These are phyloP conservation scores for Boletus mariae DNA, from an alignment of 1,284 basidiomycete genomes.

Conservation along the genomic window DNA sequence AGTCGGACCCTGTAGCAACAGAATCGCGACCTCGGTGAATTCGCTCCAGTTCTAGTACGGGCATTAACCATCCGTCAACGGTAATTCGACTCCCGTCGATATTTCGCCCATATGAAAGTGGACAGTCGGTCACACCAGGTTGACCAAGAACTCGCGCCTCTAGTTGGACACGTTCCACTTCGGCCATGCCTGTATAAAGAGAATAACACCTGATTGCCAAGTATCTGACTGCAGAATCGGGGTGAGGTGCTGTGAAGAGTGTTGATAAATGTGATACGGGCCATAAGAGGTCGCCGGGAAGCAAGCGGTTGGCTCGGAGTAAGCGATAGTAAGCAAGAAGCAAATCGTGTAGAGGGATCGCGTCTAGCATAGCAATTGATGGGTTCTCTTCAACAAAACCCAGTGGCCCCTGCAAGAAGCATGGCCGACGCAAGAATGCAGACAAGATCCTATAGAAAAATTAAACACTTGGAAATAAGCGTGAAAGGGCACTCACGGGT, in stretches of 20 bases:
- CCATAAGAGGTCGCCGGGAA: constrained; percentile 66
- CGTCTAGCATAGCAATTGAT: constrained; percentile 36
- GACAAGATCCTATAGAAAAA: constrained; percentile 45
- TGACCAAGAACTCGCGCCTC: constrained; percentile 63
- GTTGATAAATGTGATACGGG: constrained; percentile 54
- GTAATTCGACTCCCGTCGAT: constrained; percentile 40
- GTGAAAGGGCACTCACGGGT: constrained; percentile 53
- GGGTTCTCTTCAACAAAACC: constrained; percentile 36
- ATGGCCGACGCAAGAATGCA: constrained; percentile 43
- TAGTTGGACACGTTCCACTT: constrained; percentile 64
- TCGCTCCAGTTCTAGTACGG: constrained; percentile 62
- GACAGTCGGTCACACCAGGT: constrained; percentile 53
- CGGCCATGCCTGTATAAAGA: constrained; percentile 72
- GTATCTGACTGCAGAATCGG: constrained; percentile 62
- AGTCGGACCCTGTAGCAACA: constrained; percentile 41
- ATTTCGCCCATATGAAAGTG: constrained; percentile 47
- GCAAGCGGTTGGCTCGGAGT: constrained; percentile 64
- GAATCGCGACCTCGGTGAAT: constrained; percentile 51
- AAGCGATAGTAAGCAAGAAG: constrained; percentile 82
- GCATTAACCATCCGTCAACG: constrained; percentile 78
- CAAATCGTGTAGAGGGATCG: constrained; percentile 54
- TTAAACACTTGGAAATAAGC: neutral
- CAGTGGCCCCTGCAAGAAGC: constrained; percentile 55
- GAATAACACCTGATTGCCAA: constrained; percentile 78
- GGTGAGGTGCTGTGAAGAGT: constrained; percentile 54